phyloP scores from a whole-genome alignment of 1,284 basidiomycete genomes.

The Pseudozyma sp. region DNA sequence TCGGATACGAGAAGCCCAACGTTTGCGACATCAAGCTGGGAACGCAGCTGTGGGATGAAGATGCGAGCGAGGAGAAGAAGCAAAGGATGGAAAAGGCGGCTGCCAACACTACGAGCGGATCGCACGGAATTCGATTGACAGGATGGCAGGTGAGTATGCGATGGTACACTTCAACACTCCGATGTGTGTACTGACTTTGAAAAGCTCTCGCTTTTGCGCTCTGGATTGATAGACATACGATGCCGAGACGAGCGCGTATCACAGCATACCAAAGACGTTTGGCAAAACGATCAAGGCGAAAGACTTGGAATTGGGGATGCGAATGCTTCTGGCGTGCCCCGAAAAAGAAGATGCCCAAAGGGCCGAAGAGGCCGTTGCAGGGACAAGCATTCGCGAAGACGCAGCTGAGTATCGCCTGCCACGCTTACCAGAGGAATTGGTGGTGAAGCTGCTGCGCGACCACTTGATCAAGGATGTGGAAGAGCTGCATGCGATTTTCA shows the following conservation, averaged over 20 bases:
- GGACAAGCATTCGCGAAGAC: constrained; percentile 10
- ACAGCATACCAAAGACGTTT: constrained; percentile 79
- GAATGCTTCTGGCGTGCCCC: constrained; percentile 79
- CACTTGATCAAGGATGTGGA: constrained; percentile 71
- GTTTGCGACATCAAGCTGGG: constrained; percentile 93
- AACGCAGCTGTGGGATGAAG: constrained; percentile 80
- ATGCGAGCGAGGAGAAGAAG: constrained; percentile 80
- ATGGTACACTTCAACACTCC: too few species aligned
- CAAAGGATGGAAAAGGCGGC: constrained; percentile 81
- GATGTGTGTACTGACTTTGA: too few species aligned
- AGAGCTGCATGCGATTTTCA: constrained; percentile 74
- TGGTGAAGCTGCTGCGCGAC: constrained; percentile 66
- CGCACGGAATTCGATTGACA: constrained; percentile 84
- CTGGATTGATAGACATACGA: constrained; percentile 16
- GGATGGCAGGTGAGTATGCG: constrained; percentile 81
- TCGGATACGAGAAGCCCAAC: constrained; percentile 81
- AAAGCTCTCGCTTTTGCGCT: background rate
- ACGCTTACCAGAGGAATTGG: constrained; percentile 51
- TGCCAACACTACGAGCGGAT: constrained; percentile 77
- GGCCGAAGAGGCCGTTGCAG: constrained; percentile 19
- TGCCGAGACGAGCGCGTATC: constrained; percentile 71
- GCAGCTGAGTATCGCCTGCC: constrained; percentile 47
- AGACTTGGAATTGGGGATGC: constrained; percentile 80
- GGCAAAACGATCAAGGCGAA: constrained; percentile 79
- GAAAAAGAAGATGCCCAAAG: constrained; percentile 27